Evolutionary conservation across 495 filamentous ascomycete genomes (phyloP).

Genomic region (Podospora anserina): DNA sequence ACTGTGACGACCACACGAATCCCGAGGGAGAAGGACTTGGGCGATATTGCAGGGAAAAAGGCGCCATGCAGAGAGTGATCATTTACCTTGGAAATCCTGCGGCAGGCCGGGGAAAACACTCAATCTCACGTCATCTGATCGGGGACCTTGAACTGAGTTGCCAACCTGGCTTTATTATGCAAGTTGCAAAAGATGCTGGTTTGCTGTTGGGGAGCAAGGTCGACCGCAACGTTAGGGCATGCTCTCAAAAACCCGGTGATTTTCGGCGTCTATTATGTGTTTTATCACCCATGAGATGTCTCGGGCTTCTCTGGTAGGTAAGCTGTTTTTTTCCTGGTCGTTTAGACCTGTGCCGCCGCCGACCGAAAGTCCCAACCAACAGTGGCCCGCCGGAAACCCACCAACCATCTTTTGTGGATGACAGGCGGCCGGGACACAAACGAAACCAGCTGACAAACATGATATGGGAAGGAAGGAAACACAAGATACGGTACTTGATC

Average conservation of each 20-base stretch:
- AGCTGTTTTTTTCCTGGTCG: neutral
- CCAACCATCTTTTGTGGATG: neutral
- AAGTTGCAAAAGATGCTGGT: neutral
- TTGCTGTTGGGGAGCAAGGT: neutral
- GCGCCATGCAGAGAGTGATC: no score
- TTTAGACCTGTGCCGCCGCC: neutral
- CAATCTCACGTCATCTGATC: neutral
- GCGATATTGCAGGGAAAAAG: no score
- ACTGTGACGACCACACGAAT: neutral
- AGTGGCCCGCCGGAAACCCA: neutral
- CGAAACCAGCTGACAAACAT: neutral
- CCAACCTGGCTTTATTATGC: neutral
- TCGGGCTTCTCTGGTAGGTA: neutral
- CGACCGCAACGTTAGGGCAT: neutral
- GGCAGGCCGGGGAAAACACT: neutral
- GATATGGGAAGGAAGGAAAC: neutral
- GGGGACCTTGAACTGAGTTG: neutral
- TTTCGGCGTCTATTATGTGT: neutral
- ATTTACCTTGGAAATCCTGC: neutral
- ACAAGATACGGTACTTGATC: neutral
- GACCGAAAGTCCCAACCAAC: neutral
- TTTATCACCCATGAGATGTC: neutral
- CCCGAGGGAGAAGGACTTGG: neutral
- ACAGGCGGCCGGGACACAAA: neutral
- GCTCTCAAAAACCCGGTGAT: neutral